These are phyloP conservation scores for Rubus parviflorus DNA, from an alignment of 306 rosid species.

Conservation along the genomic window DNA sequence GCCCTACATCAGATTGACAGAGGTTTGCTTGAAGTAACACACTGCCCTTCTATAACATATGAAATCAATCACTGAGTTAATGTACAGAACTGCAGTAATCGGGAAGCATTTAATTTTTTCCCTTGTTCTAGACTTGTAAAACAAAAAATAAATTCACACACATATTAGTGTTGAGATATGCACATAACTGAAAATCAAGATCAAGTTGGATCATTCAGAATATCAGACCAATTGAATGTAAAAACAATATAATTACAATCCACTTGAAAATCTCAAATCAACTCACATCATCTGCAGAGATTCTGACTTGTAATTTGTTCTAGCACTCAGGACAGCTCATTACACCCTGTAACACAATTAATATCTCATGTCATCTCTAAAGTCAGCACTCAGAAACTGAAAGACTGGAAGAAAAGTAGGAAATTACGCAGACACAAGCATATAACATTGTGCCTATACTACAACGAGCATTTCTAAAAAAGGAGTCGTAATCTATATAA, in stretches of 20 bases:
- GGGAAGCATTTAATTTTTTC: background rate
- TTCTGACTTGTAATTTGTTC: conserved; percentile 71
- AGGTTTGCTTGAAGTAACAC: background rate
- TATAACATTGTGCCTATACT: background rate
- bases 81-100: conserved; percentile 6
- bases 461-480: background rate
- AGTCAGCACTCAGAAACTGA: conserved; percentile 24
- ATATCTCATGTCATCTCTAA: conserved; percentile 27
- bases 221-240: background rate
- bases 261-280: background rate
- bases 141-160: background rate
- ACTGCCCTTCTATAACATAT: background rate
- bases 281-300: conserved; percentile 95
- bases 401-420: background rate
- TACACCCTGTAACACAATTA: conserved; percentile 70
- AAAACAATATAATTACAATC: conserved; percentile 3
- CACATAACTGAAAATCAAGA: background rate
- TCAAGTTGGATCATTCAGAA: background rate
- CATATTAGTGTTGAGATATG: background rate
- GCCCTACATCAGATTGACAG: background rate
- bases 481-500: background rate
- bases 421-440: background rate
- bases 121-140: background rate
- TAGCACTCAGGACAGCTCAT: conserved; percentile 94
- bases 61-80: background rate